These are phyloP conservation scores for Coemansia nantahalensis DNA, from an alignment of 192 early-diverging fungal genomes.

Conservation along the genomic window DNA sequence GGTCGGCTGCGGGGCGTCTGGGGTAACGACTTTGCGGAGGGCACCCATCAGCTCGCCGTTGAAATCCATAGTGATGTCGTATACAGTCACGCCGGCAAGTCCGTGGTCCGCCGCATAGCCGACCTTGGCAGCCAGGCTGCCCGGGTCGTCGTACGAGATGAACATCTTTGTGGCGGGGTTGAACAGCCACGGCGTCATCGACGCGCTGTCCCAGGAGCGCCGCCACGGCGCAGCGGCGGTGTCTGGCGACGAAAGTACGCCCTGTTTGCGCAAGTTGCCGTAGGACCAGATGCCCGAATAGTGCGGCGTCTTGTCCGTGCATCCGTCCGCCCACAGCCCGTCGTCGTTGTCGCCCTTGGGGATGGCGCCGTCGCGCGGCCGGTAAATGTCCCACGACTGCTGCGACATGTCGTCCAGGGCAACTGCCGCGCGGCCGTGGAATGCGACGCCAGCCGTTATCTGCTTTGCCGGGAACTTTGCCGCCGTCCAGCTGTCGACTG, in stretches of 20 bases:
- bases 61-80: constrained; percentile 45
- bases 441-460: constrained; percentile 59
- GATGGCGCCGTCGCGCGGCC: constrained; percentile 26
- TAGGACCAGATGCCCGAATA: constrained; percentile 62
- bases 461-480: constrained; percentile 60
- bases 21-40: constrained; percentile 5
- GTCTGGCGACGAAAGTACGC: constrained; percentile 32
- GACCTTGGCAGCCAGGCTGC: constrained; percentile 62
- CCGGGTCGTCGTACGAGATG: constrained; percentile 76
- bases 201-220: constrained; percentile 56
- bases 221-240: constrained; percentile 51
- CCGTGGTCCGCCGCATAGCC: constrained; percentile 50
- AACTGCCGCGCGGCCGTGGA: constrained; percentile 56
- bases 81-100: constrained; percentile 64
- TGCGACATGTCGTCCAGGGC: constrained; percentile 26
- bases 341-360: constrained; percentile 56
- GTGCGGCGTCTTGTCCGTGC: constrained; percentile 14
- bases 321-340: constrained; percentile 40
- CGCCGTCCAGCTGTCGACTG: constrained; percentile 54
- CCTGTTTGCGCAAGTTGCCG: constrained; percentile 53
- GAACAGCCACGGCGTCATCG: constrained; percentile 59
- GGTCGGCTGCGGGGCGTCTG: background rate
- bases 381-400: constrained; percentile 33
- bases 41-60: constrained; percentile 58
- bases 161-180: constrained; percentile 57